Evolutionary conservation across 2,329 filamentous ascomycete species (phyloP), one percentile per base, ranked within the genome.

Genomic region (Cryphonectria japonica): DNA sequence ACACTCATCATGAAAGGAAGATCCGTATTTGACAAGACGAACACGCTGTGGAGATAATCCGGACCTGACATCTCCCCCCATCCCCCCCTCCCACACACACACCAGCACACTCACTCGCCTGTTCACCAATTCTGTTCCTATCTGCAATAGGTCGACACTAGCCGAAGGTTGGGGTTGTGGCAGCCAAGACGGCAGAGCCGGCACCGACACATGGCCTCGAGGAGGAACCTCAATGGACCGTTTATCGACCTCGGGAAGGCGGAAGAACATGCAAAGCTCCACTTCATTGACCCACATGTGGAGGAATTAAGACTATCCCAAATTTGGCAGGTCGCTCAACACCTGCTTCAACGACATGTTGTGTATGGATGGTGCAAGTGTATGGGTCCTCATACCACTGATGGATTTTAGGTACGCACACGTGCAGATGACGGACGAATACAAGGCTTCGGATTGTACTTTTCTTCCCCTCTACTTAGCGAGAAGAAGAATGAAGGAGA

Each of bases 171-270:
- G 19, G 61, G 32, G 39, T 34, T 29, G 39, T n/a, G 8, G 34
- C 39, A 46, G 37, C 39, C 39, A 39, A 26, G 61, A n/a, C 61
- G 41, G n/a, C 61, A 26, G 39, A 39, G 37, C n/a, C 19, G 61
- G 62, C 39, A 32, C 50, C 37, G 62, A 62, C 68, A 69, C 68
- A 69, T 69, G 68, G 50, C 29, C 41, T 26, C 26, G 32, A 52
- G 62, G 11, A 34, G 22, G 14, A 60, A 65, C 29, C 29, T 69
- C 62, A 69, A 22, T 69, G 68, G 68, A 60, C 68, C 41, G 63
- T 41, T n/a, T 29, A 7, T 34, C 26, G 63, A 43, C 13, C 46
- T n/a, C 7, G 46, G 46, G 7, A 19, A 9, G 22, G 46, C 61
- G 61, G 34, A 43, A 69, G 43, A 14, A 22, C 32, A 32, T 32